Evolutionary conservation across 2,329 filamentous ascomycete species (phyloP), one percentile per base, ranked within the genome.

Genomic region (Aureobasidium vineae): DNA sequence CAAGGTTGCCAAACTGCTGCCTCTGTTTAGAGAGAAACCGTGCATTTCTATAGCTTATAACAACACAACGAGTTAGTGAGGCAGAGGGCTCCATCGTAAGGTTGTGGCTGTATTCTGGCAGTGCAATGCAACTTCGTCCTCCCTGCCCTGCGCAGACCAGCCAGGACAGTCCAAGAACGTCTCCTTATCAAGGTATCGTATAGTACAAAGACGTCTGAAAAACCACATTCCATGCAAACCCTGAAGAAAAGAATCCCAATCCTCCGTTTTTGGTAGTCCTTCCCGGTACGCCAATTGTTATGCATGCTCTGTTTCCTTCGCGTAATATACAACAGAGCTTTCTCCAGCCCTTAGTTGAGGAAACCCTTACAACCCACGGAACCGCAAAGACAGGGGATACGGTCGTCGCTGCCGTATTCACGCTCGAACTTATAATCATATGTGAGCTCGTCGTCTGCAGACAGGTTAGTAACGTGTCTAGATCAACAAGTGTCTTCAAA

Each of bases 371-470:
- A 99, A 56, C 92, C 92, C 36, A 93, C 88, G 50, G 94, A 97
- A 68, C 95, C 95, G 78, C 95, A 99, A 60, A 99, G 88, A 82
- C 95, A 99, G 60, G 95, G 95, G 73, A 99, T 97, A 70, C 95
- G 91, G 78, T 99, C 95, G 70, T 92, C 86, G 72, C 92, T 96
- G 74, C 92, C 92, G 74, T 96, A 91, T 79, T 99, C 95, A 73
- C 95, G 90, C 82, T 99, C 95, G 78, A 99, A 99, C 79, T 99
- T 99, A 85, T 99, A 99, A 82, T 99, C 95, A 81, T 99, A 99
- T 2, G 95, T 99, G 77, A 99, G 88, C 83, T 99, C 95, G 80
- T 99, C 95, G 77, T 97, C 95, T 99, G 75, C 69, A 63, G 36
- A 5, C 36, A 36, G 45, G 72, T 80, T 73, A 75, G 77, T 66